Conservation (phyloP, 306 rosid species). For the Pterocarpus macrocarpus region DNA sequence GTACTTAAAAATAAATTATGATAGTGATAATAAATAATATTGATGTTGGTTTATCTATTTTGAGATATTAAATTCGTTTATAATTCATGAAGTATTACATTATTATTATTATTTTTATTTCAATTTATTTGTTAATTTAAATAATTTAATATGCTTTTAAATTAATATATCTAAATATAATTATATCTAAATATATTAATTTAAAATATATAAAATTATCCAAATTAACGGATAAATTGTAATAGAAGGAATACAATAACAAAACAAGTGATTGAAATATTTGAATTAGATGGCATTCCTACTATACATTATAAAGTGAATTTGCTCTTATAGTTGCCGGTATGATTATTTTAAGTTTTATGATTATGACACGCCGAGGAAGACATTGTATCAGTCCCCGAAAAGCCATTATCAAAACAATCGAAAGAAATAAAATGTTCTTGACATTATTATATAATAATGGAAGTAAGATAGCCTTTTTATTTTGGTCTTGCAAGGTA, state of each 20-base stretch:
- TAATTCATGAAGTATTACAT: background rate
- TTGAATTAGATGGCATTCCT: background rate
- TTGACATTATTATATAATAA: background rate
- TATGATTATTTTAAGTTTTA: background rate
- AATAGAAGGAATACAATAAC: background rate
- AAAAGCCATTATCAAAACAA: background rate
- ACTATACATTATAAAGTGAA: background rate
- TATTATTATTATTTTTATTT: background rate
- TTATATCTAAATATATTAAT: too few species aligned
- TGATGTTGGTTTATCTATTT: background rate
- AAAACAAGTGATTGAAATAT: background rate
- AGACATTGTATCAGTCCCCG: background rate
- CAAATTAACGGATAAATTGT: too few species aligned
- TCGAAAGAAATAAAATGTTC: background rate
- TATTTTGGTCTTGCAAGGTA: too few species aligned
- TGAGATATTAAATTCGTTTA: background rate
- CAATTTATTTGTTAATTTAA: too few species aligned
- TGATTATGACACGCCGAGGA: background rate
- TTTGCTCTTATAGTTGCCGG: background rate
- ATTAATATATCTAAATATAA: too few species aligned
- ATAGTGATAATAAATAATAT: background rate
- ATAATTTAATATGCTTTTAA: too few species aligned
- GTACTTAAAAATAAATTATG: background rate
- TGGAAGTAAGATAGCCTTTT: too few species aligned
- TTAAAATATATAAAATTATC: too few species aligned